phyloP scores from a whole-genome alignment of 2,329 filamentous ascomycete genomes.

The Ceratocystis cacaofunesta region DNA sequence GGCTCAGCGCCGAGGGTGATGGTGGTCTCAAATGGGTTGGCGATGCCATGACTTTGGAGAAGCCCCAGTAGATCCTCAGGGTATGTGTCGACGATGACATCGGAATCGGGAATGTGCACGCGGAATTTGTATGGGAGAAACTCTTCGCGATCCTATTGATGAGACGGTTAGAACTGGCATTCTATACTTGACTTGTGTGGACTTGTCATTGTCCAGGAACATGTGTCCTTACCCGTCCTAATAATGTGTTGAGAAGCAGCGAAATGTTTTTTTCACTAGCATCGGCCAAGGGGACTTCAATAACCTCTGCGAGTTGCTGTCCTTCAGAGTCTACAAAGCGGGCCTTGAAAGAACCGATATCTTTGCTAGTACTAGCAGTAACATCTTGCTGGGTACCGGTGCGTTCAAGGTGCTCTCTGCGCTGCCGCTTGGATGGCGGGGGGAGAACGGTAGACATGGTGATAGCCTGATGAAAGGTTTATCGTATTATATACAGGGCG shows the following conservation, averaged over 20 bases:
- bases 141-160: constrained; percentile 37
- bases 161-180: not conserved
- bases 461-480: not conserved
- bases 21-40: constrained; percentile 42
- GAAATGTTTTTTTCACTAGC: constrained; percentile 82
- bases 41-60: constrained; percentile 40
- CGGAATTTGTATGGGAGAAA: constrained; percentile 48
- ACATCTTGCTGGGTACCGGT: constrained; percentile 64
- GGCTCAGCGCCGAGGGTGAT: constrained; percentile 50
- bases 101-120: constrained; percentile 40
- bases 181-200: too few relatives aligned
- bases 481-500: not conserved
- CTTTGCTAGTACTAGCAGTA: constrained; percentile 48
- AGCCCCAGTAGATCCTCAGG: constrained; percentile 40
- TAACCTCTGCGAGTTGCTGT: constrained; percentile 54
- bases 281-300: constrained; percentile 66
- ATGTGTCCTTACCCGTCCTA: constrained; percentile 47
- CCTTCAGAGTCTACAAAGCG: constrained; percentile 74
- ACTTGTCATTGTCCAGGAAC: not conserved
- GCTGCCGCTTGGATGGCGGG: constrained; percentile 80
- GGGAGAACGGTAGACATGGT: constrained; percentile 66
- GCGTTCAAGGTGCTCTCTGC: constrained; percentile 56
- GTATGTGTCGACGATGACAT: constrained; percentile 41
- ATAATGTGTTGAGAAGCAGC: constrained; percentile 67
- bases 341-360: constrained; percentile 64